Evolutionary conservation across 148 eudicot species (phyloP).

Genomic region (Hydrangea macrophylla): DNA sequence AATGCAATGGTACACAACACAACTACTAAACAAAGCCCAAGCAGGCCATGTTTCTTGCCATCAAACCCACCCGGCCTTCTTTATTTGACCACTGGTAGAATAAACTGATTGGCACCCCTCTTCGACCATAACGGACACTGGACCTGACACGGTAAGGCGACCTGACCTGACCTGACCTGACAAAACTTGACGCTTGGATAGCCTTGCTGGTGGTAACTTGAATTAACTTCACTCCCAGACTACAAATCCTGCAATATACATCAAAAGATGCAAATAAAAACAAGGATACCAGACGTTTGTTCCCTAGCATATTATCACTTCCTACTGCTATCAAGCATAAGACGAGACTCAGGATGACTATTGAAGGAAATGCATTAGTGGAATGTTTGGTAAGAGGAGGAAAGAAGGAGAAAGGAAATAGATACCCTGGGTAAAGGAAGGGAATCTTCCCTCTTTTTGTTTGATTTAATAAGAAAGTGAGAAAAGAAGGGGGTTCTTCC

Average conservation of each 20-base stretch:
- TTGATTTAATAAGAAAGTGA: too few relatives aligned
- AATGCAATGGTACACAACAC: conserved; percentile 10
- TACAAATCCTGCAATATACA: conserved; percentile 11
- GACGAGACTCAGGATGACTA: background rate
- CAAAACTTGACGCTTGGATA: conserved; percentile 20
- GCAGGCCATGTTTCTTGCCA: background rate
- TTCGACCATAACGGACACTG: conserved; percentile 20
- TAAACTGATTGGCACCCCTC: conserved; percentile 14
- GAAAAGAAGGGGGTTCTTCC: too few relatives aligned
- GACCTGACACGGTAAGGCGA: conserved; percentile 13
- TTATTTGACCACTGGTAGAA: conserved; percentile 11
- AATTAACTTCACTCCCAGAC: background rate
- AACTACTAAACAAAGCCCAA: conserved; percentile 1
- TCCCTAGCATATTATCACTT: background rate
- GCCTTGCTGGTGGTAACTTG: background rate
- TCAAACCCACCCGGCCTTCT: background rate
- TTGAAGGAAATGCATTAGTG: background rate
- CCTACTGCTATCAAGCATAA: background rate
- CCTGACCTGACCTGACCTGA: conserved; percentile 13
- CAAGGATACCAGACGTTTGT: background rate
- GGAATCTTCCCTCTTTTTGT: too few relatives aligned
- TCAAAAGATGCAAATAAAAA: background rate
- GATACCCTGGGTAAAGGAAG: too few relatives aligned
- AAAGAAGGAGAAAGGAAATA: too few relatives aligned
- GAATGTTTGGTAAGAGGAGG: too few relatives aligned